Evolutionary conservation across 306 rosid species (phyloP).

Genomic region (Fragaria ananassa): DNA sequence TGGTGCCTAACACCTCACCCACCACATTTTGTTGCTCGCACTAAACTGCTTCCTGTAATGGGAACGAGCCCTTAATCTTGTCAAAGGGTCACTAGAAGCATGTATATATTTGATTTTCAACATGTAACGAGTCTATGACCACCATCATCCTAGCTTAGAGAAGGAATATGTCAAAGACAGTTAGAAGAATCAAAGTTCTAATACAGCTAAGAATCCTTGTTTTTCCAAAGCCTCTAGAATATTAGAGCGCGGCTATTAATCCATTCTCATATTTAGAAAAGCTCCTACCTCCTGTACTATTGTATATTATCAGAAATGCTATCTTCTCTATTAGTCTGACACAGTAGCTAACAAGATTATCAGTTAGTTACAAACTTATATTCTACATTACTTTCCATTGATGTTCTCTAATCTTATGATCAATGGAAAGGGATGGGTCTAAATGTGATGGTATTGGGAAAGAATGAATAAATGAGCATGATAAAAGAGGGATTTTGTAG

Average conservation of each 20-base stretch:
- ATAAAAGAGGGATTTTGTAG: not conserved
- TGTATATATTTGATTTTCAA: not conserved
- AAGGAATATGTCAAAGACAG: not conserved
- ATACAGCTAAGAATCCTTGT: slow-evolving; percentile 8
- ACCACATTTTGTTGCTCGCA: slow-evolving; percentile 32
- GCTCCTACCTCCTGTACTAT: not conserved
- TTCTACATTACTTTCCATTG: not conserved
- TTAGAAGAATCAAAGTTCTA: slow-evolving; percentile 3
- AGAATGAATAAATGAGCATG: not conserved
- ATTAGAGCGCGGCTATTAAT: not conserved
- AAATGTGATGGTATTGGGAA: not conserved
- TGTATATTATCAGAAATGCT: not conserved
- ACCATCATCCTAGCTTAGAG: not conserved
- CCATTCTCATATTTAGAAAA: not conserved
- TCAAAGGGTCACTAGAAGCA: not conserved
- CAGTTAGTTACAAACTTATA: not conserved
- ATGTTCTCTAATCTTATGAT: not conserved
- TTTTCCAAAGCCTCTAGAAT: slow-evolving; percentile 5
- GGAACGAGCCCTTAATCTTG: slow-evolving; percentile 23
- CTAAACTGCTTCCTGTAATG: not conserved
- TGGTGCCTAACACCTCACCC: slow-evolving; percentile 29
- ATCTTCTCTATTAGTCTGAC: not conserved
- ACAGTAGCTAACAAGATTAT: not conserved
- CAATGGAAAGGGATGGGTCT: slow-evolving; percentile 6
- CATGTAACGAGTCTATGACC: not conserved